Evolutionary conservation across 1,139 yeast genomes (phyloP), one percentile per base, ranked within the genome.

Genomic region (Pichia sp.): DNA sequence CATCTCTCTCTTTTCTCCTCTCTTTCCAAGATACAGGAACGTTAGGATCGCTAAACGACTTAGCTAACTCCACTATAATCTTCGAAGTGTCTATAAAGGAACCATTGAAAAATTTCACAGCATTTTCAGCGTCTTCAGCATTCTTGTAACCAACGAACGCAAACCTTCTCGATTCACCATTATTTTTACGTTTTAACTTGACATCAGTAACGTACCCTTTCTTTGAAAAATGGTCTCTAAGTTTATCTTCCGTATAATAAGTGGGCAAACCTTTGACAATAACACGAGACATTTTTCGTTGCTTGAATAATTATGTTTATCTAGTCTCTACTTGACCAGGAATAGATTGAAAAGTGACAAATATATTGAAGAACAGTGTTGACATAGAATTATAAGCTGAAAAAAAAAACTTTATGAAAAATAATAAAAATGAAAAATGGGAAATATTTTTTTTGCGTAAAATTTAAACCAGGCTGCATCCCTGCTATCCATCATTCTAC

Each of bases 181-280:
- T 83, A 63, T 85, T 78, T 60, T 85, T 87, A 63, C 81, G 85
- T 81, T 91, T 81, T 49, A 93, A 75, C 69, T 87, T 90, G 48
- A 89, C 93, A 76, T 93, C 99, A 0, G 98, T 89, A 51, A 83
- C 83, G 61, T 83, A 75, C 8, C 62, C 62, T 31, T 58, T 58
- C 60, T 80, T 75, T 40, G 77, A 69, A 67, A 93, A 93, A 67
- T 86, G 93, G 31, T 79, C 80, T 59, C 78, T 77, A 58, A 93
- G 74, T 61, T 87, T 83, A 2, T 82, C 91, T 67, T 93, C 98
- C 0, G 85, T 83, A 58, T 84, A 79, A 67, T 88, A 88, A 60
- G 77, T 75, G 29, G 99, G 99, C 56, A 93, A 76, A 48, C 96
- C 96, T 70, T 90, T 95, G n/a, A 95, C 96, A 64, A 93, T 93